phyloP scores from a whole-genome alignment of 192 early-diverging fungal species.

The Allomyces macrogynus region DNA sequence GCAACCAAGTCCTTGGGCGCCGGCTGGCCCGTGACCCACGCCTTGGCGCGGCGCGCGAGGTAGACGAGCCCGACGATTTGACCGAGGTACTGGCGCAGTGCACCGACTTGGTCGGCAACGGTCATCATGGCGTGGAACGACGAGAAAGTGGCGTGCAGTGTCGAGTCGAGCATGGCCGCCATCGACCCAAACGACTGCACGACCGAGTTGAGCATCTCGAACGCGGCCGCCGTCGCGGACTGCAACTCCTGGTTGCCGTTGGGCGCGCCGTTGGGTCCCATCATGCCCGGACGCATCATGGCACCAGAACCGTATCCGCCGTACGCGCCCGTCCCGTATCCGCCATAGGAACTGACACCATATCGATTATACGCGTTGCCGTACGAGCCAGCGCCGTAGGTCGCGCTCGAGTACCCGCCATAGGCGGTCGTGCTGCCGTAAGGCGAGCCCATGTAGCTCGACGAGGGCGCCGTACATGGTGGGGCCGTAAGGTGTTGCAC shows the following conservation, averaged over 20 bases:
- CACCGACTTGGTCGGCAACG: slow-evolving; percentile 92
- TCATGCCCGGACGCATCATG: slow-evolving; percentile 4
- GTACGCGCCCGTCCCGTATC: slow-evolving; percentile 2
- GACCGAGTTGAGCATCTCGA: slow-evolving; percentile 75
- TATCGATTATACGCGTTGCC: slow-evolving; percentile 14
- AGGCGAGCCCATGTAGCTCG: slow-evolving; percentile 6
- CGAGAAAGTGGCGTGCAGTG: slow-evolving; percentile 87
- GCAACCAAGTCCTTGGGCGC: no score
- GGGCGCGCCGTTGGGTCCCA: background rate
- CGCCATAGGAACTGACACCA: slow-evolving; percentile 14
- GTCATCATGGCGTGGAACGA: slow-evolving; percentile 89
- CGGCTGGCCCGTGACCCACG: slow-evolving; percentile 33
- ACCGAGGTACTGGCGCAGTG: slow-evolving; percentile 63
- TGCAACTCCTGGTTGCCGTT: slow-evolving; percentile 28
- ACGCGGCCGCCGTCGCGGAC: slow-evolving; percentile 73
- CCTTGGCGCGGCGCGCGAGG: slow-evolving; percentile 44
- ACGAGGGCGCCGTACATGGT: slow-evolving; percentile 2
- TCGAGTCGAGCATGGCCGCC: slow-evolving; percentile 94
- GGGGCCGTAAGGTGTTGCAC: background rate
- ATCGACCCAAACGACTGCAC: slow-evolving; percentile 95
- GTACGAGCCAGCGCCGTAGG: slow-evolving; percentile 5
- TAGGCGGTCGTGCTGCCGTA: slow-evolving; percentile 5
- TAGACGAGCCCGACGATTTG: slow-evolving; percentile 63
- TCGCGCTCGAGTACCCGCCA: slow-evolving; percentile 14
- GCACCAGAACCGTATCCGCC: slow-evolving; percentile 28